Conservation (phyloP, 225 moss, liverwort and hornwort genomes). For the Pseudoscleropodium purum region DNA sequence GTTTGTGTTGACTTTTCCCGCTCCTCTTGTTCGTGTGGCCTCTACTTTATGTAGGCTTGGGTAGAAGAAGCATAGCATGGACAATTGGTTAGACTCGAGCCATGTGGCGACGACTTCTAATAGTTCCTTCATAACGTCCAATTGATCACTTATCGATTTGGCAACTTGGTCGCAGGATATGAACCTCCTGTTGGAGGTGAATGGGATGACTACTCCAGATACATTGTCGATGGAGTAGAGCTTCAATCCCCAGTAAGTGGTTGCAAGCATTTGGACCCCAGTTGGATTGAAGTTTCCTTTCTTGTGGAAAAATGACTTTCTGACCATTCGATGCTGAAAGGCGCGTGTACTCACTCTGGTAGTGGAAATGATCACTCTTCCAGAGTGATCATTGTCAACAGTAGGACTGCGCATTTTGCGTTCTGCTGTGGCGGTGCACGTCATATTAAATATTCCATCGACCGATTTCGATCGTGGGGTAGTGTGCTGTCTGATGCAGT, state of each 20-base stretch:
- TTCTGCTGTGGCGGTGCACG: not conserved
- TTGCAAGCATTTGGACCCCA: not conserved
- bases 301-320: not conserved
- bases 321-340: not conserved
- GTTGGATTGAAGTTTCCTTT: not conserved
- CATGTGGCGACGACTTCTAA: not conserved
- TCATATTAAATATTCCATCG: not conserved
- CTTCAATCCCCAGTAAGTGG: slow-evolving; percentile 66
- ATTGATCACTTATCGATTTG: not conserved
- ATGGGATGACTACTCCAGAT: slow-evolving; percentile 88
- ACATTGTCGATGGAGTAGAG: slow-evolving; percentile 79
- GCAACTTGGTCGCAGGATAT: slow-evolving; percentile 37
- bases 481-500: not conserved
- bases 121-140: not conserved
- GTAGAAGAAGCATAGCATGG: not conserved
- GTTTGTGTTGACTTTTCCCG: slow-evolving; percentile 14
- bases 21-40: not conserved
- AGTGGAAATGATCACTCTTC: not conserved
- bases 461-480: not conserved
- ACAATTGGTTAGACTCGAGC: not conserved
- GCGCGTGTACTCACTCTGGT: not conserved
- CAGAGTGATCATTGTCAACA: not conserved
- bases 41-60: not conserved
- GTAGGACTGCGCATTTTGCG: not conserved
- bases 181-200: slow-evolving; percentile 66